Conservation (phyloP, 2,329 filamentous ascomycete genomes). For the Periconia sp. region DNA sequence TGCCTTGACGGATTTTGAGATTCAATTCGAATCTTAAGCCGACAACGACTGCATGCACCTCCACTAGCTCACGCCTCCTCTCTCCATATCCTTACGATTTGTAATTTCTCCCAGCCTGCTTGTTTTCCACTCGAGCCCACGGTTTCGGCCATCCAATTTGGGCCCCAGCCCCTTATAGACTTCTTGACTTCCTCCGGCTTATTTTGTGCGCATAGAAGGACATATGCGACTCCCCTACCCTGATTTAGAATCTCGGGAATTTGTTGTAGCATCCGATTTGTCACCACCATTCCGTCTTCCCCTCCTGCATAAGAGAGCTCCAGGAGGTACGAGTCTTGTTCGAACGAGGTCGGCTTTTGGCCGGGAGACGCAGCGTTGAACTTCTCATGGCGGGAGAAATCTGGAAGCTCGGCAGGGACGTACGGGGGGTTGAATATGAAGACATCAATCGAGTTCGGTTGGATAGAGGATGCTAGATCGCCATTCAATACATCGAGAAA, state of each 20-base stretch:
- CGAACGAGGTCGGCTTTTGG: conserved; percentile 59
- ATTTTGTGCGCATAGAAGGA: conserved; percentile 91
- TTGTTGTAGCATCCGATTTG: conserved; percentile 74
- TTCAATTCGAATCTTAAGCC: conserved; percentile 8
- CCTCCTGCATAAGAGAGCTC: conserved; percentile 90
- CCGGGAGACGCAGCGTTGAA: conserved; percentile 35
- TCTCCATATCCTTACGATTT: conserved; percentile 86
- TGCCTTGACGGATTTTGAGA: conserved; percentile 27
- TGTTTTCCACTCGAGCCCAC: conserved; percentile 84
- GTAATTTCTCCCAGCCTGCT: conserved; percentile 93
- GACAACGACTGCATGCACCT: not conserved
- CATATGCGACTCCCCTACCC: conserved; percentile 78
- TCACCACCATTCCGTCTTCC: conserved; percentile 90
- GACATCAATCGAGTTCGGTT: conserved; percentile 71
- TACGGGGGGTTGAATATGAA: conserved; percentile 98
- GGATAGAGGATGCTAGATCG: conserved; percentile 71
- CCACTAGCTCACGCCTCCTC: conserved; percentile 12
- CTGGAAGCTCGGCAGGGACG: conserved; percentile 82
- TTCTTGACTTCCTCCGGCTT: conserved; percentile 76
- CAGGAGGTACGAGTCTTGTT: conserved; percentile 82
- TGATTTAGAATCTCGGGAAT: conserved; percentile 70
- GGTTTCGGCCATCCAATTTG: conserved; percentile 74
- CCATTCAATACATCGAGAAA: conserved; percentile 73
- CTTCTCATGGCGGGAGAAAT: conserved; percentile 48
- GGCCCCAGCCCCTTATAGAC: conserved; percentile 64